Evolutionary conservation across 371 early-diverging fungal species (phyloP).

Genomic region (Mucor piriformis): DNA sequence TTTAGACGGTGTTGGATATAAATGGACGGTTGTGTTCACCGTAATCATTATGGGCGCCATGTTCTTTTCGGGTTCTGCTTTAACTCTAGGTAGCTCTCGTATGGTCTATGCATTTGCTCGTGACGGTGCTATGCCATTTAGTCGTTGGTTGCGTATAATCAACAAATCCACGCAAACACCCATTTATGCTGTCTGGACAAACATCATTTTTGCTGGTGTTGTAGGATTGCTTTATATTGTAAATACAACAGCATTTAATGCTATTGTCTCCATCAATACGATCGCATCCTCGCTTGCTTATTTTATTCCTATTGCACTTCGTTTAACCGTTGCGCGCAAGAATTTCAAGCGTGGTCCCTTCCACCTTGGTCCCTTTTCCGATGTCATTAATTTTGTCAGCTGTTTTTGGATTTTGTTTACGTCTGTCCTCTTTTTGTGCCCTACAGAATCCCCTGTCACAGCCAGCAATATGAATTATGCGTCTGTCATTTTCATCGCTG

Average conservation of each 20-base stretch:
- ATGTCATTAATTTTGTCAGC: slow-evolving; percentile 47
- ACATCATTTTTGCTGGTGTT: slow-evolving; percentile 38
- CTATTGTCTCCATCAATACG: slow-evolving; percentile 74
- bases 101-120: slow-evolving; percentile 77
- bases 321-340: slow-evolving; percentile 56
- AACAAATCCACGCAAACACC: slow-evolving; percentile 35
- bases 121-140: slow-evolving; percentile 69
- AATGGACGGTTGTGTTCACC: slow-evolving; percentile 55
- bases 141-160: slow-evolving; percentile 47
- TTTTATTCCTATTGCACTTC: slow-evolving; percentile 67
- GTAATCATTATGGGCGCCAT: slow-evolving; percentile 59
- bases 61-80: slow-evolving; percentile 62
- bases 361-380: slow-evolving; percentile 57
- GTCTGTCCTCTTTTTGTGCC: slow-evolving; percentile 63
- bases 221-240: slow-evolving; percentile 56
- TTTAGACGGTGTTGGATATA: slow-evolving; percentile 55
- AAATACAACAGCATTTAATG: slow-evolving; percentile 57
- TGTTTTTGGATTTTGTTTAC: slow-evolving; percentile 63
- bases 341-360: slow-evolving; percentile 59
- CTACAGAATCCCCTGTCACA: slow-evolving; percentile 61
- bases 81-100: slow-evolving; percentile 62
- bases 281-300: slow-evolving; percentile 76
- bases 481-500: slow-evolving; percentile 40
- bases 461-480: slow-evolving; percentile 55
- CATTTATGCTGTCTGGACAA: slow-evolving; percentile 42